Evolutionary conservation across 495 filamentous ascomycete genomes (phyloP), one percentile per base, ranked within the genome.

Genomic region (Bacidia gigantensis): DNA sequence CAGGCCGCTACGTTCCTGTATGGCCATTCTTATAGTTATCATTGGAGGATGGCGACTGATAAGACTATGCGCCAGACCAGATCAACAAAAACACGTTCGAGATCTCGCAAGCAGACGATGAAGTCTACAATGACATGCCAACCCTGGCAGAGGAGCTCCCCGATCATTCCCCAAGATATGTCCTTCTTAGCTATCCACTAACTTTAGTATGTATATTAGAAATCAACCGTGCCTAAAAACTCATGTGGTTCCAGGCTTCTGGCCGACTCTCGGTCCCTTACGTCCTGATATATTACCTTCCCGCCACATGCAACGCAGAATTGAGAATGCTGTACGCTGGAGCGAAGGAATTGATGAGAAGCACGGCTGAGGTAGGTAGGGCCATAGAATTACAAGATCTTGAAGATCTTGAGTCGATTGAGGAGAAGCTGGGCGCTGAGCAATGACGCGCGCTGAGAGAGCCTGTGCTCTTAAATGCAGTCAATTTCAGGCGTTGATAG

Each of bases 341-440:
- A 18, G 90, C 90, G 22, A 94, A 93, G 65, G 90, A 98, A 69
- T 67, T 95, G 67, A 86, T 98, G 80, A 80, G 89, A 56, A 93
- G 83, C 60, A 88, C 85, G 49, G 83, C 85, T 10, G 87, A 95
- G 69, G 86, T 87, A 24, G 82, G 82, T 25, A 79, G 77, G 54
- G 81, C 94, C 7, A 72, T 95, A 49, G 87, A 94, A 65, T 77
- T 94, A 18, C 77, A 87, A 51, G 74, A 70, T 11, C 71, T 80
- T 7, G 86, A 92, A 41, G 89, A 93, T 46, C 63, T 95, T 60
- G 79, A 79, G 53, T 78, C 79, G 17, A 78, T 94, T 26, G 84
- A 86, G 50, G 66, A 74, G 55, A 84, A 78, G 69, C 63, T 94
- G 54, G 71, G 72, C 21, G 70, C 71, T 17, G 55, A 55, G 38